A percentile compares a stretch with the other conserved stretches of the same genome.
These are phyloP conservation scores for Onygenales sp. DNA, from an alignment of 2,329 filamentous ascomycete species.

Conservation along the genomic window DNA sequence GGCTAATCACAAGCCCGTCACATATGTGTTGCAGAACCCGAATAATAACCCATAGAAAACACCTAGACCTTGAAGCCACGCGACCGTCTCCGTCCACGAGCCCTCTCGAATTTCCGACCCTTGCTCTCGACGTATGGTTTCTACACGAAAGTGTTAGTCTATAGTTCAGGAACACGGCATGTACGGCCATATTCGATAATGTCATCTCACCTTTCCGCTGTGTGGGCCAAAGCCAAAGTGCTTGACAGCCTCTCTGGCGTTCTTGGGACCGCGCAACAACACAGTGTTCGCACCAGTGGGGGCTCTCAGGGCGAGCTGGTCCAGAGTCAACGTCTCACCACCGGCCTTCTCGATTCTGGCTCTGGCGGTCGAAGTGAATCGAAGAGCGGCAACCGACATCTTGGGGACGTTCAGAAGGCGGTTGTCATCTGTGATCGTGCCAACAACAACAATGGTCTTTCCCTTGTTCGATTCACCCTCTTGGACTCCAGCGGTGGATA, in stretches of 20 bases:
- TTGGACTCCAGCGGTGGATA: conserved; percentile 43
- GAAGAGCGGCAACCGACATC: conserved; percentile 84
- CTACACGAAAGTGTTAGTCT: conserved; percentile 37
- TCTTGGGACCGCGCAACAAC: conserved; percentile 96
- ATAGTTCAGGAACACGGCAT: background rate
- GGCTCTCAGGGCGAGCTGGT: conserved; percentile 90
- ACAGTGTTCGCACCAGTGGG: conserved; percentile 96
- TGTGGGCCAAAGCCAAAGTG: conserved; percentile 98
- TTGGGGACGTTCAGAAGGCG: conserved; percentile 84
- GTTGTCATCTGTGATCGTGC: conserved; percentile 96
- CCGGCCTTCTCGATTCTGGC: conserved; percentile 88
- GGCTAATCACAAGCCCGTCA: conserved; percentile 1
- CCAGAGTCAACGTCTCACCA: conserved; percentile 89
- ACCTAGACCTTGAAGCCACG: conserved; percentile 98
- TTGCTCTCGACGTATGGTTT: conserved; percentile 97
- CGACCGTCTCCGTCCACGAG: conserved; percentile 96
- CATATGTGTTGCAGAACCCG: conserved; percentile 6
- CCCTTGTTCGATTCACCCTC: conserved; percentile 46
- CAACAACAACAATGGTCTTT: conserved; percentile 89
- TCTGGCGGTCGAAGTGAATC: conserved; percentile 92
- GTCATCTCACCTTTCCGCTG: conserved; percentile 75
- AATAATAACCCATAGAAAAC: conserved; percentile 12
- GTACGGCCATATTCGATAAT: background rate
- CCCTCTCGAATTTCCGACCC: conserved; percentile 99
- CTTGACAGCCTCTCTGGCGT: conserved; percentile 93